Conservation (phyloP, 31 red algal species). For the Bonnemaisonia californica region DNA sequence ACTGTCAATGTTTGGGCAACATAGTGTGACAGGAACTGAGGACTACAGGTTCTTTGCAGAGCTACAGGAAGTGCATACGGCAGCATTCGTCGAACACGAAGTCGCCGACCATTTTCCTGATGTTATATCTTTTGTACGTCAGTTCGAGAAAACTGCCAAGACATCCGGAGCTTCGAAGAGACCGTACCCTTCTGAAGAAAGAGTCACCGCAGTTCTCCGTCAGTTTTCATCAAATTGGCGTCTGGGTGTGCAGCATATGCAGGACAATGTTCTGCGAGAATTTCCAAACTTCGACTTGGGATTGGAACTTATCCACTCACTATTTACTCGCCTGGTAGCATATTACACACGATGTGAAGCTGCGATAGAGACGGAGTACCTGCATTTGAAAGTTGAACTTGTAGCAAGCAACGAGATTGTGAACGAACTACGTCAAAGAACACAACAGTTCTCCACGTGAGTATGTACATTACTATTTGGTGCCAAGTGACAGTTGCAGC, state of each 20-base stretch:
- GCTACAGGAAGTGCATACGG: slow-evolving; percentile 63
- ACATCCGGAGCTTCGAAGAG: neutral
- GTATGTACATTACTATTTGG: too few species aligned
- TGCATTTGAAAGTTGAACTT: slow-evolving; percentile 51
- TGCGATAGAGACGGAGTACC: slow-evolving; percentile 43
- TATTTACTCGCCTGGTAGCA: slow-evolving; percentile 51
- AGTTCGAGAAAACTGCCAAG: slow-evolving; percentile 45
- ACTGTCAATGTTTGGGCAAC: slow-evolving; percentile 62
- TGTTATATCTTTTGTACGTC: slow-evolving; percentile 72
- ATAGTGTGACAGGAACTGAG: slow-evolving; percentile 47
- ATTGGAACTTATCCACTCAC: slow-evolving; percentile 49
- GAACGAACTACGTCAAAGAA: slow-evolving; percentile 62
- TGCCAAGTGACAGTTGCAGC: too few species aligned
- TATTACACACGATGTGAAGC: slow-evolving; percentile 75
- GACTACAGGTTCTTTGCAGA: slow-evolving; percentile 74
- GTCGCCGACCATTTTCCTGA: slow-evolving; percentile 92
- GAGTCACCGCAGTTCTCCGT: slow-evolving; percentile 59
- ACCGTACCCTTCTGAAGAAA: slow-evolving; percentile 25
- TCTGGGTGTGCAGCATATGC: slow-evolving; percentile 84
- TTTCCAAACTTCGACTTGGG: slow-evolving; percentile 88
- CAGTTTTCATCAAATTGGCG: slow-evolving; percentile 88
- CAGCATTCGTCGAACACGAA: slow-evolving; percentile 82
- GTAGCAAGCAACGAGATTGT: slow-evolving; percentile 67
- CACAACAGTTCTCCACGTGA: slow-evolving; percentile 29
- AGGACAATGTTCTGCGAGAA: slow-evolving; percentile 67